phyloP scores from a whole-genome alignment of 1,284 basidiomycete genomes.

The Coniophora puteana region DNA sequence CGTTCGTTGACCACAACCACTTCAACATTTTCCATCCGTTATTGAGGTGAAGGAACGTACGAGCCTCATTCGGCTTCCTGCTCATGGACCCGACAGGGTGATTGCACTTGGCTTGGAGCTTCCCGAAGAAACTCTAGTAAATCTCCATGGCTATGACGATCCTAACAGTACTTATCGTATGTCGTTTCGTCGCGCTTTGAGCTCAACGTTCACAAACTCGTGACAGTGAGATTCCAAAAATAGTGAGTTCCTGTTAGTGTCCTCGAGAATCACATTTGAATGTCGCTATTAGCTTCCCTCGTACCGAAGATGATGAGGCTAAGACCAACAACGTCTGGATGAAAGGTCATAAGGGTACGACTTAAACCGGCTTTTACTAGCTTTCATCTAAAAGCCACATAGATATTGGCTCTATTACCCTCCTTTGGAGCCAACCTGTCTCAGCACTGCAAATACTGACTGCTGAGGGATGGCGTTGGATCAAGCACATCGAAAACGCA shows the following conservation, averaged over 20 bases:
- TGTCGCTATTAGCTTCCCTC: slow-evolving; percentile 31
- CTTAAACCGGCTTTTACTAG: neutral
- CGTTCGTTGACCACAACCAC: slow-evolving; percentile 5
- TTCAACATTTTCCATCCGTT: slow-evolving; percentile 8
- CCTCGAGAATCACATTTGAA: too few relatives aligned
- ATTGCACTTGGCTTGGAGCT: slow-evolving; percentile 7
- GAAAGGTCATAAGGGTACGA: slow-evolving; percentile 50
- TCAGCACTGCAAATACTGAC: slow-evolving; percentile 20
- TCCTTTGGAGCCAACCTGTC: neutral
- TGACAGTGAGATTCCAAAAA: slow-evolving; percentile 39
- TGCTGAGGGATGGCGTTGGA: slow-evolving; percentile 52
- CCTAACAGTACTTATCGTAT: slow-evolving; percentile 1
- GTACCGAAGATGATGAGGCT: slow-evolving; percentile 43
- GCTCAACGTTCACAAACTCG: neutral
- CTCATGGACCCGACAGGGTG: neutral
- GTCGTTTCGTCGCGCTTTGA: slow-evolving; percentile 7
- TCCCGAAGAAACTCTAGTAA: slow-evolving; percentile 7
- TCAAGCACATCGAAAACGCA: slow-evolving; percentile 51
- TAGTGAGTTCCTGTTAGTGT: slow-evolving; percentile 29
- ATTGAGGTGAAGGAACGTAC: slow-evolving; percentile 3
- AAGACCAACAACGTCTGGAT: slow-evolving; percentile 50
- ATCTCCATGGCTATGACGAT: slow-evolving; percentile 2
- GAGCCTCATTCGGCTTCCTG: neutral
- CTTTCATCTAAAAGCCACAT: slow-evolving; percentile 3
- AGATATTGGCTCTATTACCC: slow-evolving; percentile 14